Base-by-base conservation (phyloP, 2,329 filamentous ascomycete genomes). In the Stylonectria norvegica region DNA sequence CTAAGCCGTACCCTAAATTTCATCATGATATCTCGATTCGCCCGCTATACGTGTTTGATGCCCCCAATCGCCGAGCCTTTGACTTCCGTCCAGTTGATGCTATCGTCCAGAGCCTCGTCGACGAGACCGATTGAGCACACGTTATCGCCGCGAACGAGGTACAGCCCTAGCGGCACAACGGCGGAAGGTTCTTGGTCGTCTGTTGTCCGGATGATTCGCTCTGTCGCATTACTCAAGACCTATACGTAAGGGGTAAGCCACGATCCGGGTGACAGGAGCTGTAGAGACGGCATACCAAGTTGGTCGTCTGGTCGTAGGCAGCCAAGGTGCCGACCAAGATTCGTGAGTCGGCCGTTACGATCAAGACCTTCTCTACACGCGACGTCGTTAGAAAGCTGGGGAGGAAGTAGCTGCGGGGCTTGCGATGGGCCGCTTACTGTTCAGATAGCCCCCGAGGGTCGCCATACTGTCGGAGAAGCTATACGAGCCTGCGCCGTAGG, bases 71-170 rank as follows among this genome's bases (percentile, higher is more conserved):
- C 81, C 43, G 83, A 81, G 4, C 91, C 91, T 61, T 86, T 85
- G 27, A 98, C 93, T 64, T 94, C 83, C 15, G 77, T 75, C 93
- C 93, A 98, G 68, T 96, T 84, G 60, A 98, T 97, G 56, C 85
- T 89, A 27, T 75, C 78, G 67, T 98, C 93, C 43, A 97, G 71
- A 54, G 86, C 78, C 66, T 95, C 90, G 63, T 98, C 89, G 20
- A 98, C 83, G 42, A 94, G 72, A 2, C 93, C 93, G 42, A 93
- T 86, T 12, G 94, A 76, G 47, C 89, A 90, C 34, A 98, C 91
- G 59, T 94, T 96, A 63, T 98, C 93, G 37, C 93, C 93, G 45
- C 93, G 79, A 42, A 98, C 86, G 42, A 98, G 76, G 63, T 96
- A 97, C 5, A 97, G 69, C 2, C 93, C 93, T 47, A 96, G 80